Evolutionary conservation across 2,329 filamentous ascomycete species (phyloP).

Genomic region (Trichoderma guizhouense): DNA sequence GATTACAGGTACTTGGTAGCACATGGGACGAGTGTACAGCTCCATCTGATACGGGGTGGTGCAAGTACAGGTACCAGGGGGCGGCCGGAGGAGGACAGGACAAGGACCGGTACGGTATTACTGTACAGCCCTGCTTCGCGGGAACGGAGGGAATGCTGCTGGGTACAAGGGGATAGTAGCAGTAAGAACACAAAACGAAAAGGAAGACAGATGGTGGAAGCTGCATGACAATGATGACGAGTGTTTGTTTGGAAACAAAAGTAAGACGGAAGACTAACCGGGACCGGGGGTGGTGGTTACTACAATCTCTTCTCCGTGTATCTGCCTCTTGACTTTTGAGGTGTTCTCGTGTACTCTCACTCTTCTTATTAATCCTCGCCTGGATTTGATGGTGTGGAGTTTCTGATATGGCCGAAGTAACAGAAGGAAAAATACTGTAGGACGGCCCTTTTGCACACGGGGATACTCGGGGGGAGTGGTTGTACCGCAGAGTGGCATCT

Average conservation of each 20-base stretch:
- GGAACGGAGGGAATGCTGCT: neutral
- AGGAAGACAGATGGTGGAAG: neutral
- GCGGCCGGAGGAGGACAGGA: neutral
- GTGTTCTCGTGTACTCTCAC: neutral
- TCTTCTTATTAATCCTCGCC: neutral
- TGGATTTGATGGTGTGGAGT: neutral
- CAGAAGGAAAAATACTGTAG: neutral
- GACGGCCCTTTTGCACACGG: neutral
- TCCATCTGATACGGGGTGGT: neutral
- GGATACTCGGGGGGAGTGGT: neutral
- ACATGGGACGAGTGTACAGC: neutral
- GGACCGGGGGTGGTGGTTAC: neutral
- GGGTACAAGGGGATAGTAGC: too few species aligned
- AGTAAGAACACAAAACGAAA: neutral
- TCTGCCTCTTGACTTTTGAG: neutral
- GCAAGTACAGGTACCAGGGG: neutral
- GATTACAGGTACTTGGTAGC: neutral
- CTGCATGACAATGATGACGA: neutral
- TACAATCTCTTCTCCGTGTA: neutral
- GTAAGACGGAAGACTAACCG: neutral
- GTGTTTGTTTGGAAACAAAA: neutral
- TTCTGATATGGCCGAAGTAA: neutral
- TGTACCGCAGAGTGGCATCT: constrained; percentile 7
- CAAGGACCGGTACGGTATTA: neutral
- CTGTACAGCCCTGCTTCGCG: neutral